Base-by-base conservation (phyloP, 371 early-diverging fungal genomes). In the Mucor sp. region DNA sequence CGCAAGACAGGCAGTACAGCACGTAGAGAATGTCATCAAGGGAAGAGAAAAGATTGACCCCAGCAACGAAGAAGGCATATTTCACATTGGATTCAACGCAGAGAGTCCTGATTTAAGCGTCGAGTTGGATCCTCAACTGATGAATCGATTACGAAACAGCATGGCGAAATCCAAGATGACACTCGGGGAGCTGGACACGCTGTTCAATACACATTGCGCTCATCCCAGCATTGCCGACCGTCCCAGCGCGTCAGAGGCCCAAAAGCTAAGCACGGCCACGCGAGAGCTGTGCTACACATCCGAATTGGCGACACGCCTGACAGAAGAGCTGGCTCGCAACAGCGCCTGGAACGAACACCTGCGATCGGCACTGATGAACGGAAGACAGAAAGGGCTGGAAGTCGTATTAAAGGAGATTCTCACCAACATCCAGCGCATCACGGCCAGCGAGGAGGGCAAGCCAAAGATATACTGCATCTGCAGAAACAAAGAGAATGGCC, bases 391-490 rank as follows among this genome's bases (percentile, higher is more conserved):
- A 33, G 48, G 62, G 15, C 15, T 68, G 5, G 69, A 69, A 8
- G 30, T 50, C 3, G 58, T 63, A 5, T 23, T 72, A 6, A 32
- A 55, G 37, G 69, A 72, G 21, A 68, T 65, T 14, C 17, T 69
- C 4, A 37, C n/a, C 15, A 68, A 68, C 17, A 55, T 72, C 23
- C 55, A 62, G 30, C 23, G 53, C 6, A 62, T 72, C 30, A 61
- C 58, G 1, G 8, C 50, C 11, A 62, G 59, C 12, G 53, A 62
- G 21, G 53, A 62, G 21, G 56, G 41, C 3, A 63, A 35, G n/a
- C 21, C 57, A 1, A 76, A 71, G 1, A 59, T 70, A 1, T 89
- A 83, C 56, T 92, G 93, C 59, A 64, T 92, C 15, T 92, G 88
- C 66, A 77, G 90, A 64, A 75, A 78, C 47, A 71, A 83, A 1